Evolutionary conservation across 305 asterid species (phyloP).

Genomic region (Fraxinus velutina): DNA sequence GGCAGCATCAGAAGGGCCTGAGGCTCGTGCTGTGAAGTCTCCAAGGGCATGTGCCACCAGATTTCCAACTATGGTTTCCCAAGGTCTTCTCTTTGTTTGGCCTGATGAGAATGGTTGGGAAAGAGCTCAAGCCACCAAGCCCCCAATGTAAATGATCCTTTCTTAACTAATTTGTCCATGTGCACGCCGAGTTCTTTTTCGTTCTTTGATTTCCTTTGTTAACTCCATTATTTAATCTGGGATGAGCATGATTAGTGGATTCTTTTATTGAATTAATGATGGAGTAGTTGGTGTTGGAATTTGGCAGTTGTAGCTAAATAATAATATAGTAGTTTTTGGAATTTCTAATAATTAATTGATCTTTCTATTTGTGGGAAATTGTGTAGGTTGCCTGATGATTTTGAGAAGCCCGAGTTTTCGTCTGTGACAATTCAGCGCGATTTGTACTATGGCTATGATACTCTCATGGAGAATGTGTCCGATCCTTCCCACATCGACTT

Average conservation of each 20-base stretch:
- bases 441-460: conserved; percentile 89
- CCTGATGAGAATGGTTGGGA: conserved; percentile 96
- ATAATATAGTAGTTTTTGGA: not conserved
- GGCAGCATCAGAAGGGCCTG: conserved; percentile 87
- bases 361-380: conserved; percentile 21
- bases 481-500: conserved; percentile 99
- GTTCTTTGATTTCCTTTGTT: conserved; percentile 6
- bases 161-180: not conserved
- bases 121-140: conserved; percentile 70
- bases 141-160: conserved; percentile 56
- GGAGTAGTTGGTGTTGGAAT: conserved; percentile 6
- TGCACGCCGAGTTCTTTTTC: not conserved
- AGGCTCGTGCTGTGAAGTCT: conserved; percentile 73
- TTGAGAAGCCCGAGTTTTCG: conserved; percentile 82
- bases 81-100: conserved; percentile 96
- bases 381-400: conserved; percentile 93
- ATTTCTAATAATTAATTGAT: not conserved
- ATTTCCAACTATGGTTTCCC: conserved; percentile 92
- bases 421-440: conserved; percentile 94
- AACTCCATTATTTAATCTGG: not conserved
- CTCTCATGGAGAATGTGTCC: conserved; percentile 97
- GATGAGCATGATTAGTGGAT: not conserved
- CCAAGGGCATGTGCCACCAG: conserved; percentile 86
- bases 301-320: conserved; percentile 13
- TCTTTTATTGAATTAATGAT: conserved; percentile 14